Base-by-base conservation (phyloP, 164 flowering plant genomes). In the Cinnamomum chago region DNA sequence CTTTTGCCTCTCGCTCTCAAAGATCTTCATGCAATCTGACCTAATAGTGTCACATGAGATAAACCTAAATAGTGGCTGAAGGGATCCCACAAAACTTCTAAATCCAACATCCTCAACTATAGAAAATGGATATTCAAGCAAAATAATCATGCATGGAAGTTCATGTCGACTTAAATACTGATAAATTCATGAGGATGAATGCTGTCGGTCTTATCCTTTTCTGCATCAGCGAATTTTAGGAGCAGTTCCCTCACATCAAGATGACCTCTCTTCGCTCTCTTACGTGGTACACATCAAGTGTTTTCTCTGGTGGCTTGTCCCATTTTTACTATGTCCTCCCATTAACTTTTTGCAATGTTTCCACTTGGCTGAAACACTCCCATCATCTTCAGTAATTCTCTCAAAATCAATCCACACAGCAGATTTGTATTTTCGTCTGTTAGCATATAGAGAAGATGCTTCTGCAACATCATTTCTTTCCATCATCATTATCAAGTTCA, bases 321-420 rank as follows among this genome's bases (percentile, higher is more conserved):
- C 97, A 77, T 93, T 90, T 25, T 87, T 90, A 80, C 94, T 91
- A 60, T 94, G 89, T 22, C 94, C 94, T 76, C 91, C 88, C 27
- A 94, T 86, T 76, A 77, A 88, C 86, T 86, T 92, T 74, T 84
- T 87, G 72, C 95, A 94, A 70, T 90, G 94, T 11, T 86, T 79
- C 78, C 98, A 93, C 64, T 89, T 88, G 51, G 98, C 95, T 73
- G 84, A 83, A 58, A 90, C 88, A 6, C 78, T 76, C 13, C 88
- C 95, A 71, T 84, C 88, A 77, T 83, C 89, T 76, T 85, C 85
- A 65, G 12, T 47, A 3, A 93, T 83, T 79, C 92, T 85, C 76
- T 93, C 93, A 78, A 91, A 93, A 80, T 93, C 90, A 78, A 90
- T 87, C 98, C 98, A 93, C 2, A 93, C 97, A 50, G 86, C 85